Conservation (phyloP, 495 filamentous ascomycete genomes). For the Pyrenula massariospora region DNA sequence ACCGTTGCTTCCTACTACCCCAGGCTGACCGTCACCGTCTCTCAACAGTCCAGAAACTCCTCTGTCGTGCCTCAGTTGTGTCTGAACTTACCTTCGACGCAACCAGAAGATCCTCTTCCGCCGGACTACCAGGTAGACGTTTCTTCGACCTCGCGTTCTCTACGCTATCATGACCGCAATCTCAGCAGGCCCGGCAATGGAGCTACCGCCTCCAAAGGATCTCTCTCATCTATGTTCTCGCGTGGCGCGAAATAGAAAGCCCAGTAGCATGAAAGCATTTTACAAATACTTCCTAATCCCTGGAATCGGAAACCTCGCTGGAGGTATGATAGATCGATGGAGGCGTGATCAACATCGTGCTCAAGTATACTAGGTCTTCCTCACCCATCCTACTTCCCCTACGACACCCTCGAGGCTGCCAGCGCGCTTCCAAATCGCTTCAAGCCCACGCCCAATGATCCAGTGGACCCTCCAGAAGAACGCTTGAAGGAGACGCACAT, state of each 20-base stretch:
- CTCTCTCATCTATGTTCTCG: constrained; percentile 68
- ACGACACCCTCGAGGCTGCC: constrained; percentile 78
- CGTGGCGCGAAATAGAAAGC: constrained; percentile 47
- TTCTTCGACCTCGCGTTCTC: too few relatives aligned
- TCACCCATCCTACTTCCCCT: constrained; percentile 72
- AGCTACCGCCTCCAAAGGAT: constrained; percentile 46
- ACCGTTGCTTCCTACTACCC: too few relatives aligned
- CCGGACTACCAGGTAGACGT: too few relatives aligned
- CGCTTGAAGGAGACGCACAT: constrained; percentile 12
- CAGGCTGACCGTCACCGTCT: background rate
- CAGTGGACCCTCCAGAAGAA: constrained; percentile 25
- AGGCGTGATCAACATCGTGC: constrained; percentile 1
- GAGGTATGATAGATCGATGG: constrained; percentile 40
- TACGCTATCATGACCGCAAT: too few relatives aligned
- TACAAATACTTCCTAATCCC: constrained; percentile 81
- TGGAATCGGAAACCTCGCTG: constrained; percentile 75
- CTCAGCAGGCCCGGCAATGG: too few relatives aligned
- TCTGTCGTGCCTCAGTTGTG: too few relatives aligned
- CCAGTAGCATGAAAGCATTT: constrained; percentile 60
- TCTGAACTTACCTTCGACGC: too few relatives aligned
- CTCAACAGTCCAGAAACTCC: too few relatives aligned
- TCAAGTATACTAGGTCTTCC: constrained; percentile 49
- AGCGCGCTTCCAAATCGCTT: constrained; percentile 62
- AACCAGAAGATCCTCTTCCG: too few relatives aligned
- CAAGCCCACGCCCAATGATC: constrained; percentile 49